Evolutionary conservation across 305 asterid species (phyloP).

Genomic region (Nicotiana rustica): DNA sequence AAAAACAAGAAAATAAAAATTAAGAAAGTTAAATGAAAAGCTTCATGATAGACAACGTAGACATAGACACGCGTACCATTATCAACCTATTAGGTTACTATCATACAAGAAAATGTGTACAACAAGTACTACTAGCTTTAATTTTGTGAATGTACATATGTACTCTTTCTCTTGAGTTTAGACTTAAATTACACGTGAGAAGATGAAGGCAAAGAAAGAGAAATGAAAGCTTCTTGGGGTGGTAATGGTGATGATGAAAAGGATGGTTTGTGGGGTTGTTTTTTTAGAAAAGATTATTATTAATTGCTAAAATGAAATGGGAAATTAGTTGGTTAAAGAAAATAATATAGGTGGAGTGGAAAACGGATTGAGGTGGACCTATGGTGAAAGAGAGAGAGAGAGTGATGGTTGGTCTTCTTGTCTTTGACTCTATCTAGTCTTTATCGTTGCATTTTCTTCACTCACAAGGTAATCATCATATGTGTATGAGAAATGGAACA

Average conservation of each 20-base stretch:
- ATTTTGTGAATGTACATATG: slow-evolving; percentile 30
- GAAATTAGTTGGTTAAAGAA: slow-evolving; percentile 36
- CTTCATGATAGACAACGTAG: not conserved
- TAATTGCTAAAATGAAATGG: not conserved
- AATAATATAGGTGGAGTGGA: slow-evolving; percentile 72
- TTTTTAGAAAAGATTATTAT: not conserved
- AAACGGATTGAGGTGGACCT: slow-evolving; percentile 95
- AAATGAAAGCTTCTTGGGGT: slow-evolving; percentile 53
- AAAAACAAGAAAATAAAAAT: not conserved
- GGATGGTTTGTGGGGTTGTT: slow-evolving; percentile 53
- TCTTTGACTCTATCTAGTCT: slow-evolving; percentile 67
- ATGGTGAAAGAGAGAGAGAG: slow-evolving; percentile 37
- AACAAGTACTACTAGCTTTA: slow-evolving; percentile 23
- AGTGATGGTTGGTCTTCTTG: slow-evolving; percentile 73
- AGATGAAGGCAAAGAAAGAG: slow-evolving; percentile 34
- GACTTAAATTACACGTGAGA: slow-evolving; percentile 41
- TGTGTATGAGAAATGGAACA: slow-evolving; percentile 64
- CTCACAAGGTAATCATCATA: slow-evolving; percentile 89
- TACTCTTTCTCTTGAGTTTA: slow-evolving; percentile 39
- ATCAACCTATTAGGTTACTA: slow-evolving; percentile 15
- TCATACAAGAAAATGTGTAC: slow-evolving; percentile 21
- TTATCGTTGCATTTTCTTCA: slow-evolving; percentile 73
- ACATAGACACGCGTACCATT: slow-evolving; percentile 30
- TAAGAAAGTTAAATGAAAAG: slow-evolving; percentile 6
- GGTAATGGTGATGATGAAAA: slow-evolving; percentile 67